Conservation (phyloP, 2,329 filamentous ascomycete species). For the Colletotrichum scovillei region DNA sequence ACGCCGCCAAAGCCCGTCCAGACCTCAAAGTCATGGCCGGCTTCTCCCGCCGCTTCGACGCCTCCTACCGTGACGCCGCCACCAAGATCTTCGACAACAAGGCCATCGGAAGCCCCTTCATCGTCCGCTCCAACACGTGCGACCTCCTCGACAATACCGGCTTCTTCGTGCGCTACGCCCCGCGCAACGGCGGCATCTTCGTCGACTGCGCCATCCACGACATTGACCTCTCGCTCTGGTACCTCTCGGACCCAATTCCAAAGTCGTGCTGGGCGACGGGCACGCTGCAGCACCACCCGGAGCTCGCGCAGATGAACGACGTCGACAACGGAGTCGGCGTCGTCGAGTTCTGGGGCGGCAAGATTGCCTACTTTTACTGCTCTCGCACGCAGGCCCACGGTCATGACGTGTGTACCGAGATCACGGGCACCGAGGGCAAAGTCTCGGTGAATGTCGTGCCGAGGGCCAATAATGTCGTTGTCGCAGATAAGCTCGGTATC, state of each 20-base stretch:
- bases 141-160: constrained; percentile 73
- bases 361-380: constrained; percentile 73
- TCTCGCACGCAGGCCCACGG: constrained; percentile 75
- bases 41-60: constrained; percentile 64
- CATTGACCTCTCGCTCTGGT: background rate
- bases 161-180: constrained; percentile 71
- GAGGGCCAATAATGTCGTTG: constrained; percentile 62
- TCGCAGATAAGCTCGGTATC: constrained; percentile 64
- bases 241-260: background rate
- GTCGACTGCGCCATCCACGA: constrained; percentile 56
- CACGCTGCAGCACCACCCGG: constrained; percentile 38
- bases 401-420: constrained; percentile 74
- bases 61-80: constrained; percentile 71
- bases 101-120: constrained; percentile 66
- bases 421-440: constrained; percentile 75
- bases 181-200: constrained; percentile 67
- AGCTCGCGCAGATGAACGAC: constrained; percentile 44
- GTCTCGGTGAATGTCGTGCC: constrained; percentile 70
- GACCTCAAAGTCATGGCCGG: constrained; percentile 58
- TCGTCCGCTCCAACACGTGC: constrained; percentile 74
- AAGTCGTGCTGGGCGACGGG: constrained; percentile 5
- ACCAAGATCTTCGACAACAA: constrained; percentile 60
- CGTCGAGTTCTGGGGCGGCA: constrained; percentile 72
- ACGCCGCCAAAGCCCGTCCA: too few relatives aligned
- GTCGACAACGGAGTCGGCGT: constrained; percentile 57